Percentiles rank a stretch among this genome's conserved stretches.
Conservation (phyloP, 805 yeast species). For the Kazachstania taianensis region DNA sequence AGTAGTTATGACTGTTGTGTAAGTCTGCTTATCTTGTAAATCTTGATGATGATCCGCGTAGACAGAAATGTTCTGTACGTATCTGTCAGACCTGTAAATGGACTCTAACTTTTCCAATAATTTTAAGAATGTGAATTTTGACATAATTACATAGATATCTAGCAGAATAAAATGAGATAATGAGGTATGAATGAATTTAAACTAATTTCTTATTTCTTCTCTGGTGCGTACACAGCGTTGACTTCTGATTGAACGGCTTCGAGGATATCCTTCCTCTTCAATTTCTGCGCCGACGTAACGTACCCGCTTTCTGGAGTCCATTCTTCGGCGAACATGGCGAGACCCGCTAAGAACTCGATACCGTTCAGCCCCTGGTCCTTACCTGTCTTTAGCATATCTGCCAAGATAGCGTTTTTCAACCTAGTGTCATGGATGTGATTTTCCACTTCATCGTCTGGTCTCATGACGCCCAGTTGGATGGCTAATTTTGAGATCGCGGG, state of each 20-base stretch:
- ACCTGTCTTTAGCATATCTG: conserved; percentile 63
- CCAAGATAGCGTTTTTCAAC: conserved; percentile 43
- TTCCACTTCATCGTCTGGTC: conserved; percentile 38
- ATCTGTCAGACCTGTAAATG: conserved; percentile 71
- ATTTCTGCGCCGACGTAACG: conserved; percentile 91
- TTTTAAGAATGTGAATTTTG: too few relatives aligned
- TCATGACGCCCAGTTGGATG: conserved; percentile 42
- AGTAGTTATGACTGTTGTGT: too few relatives aligned
- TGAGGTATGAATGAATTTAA: too few relatives aligned
- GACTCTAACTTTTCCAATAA: conserved; percentile 91
- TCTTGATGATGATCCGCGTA: conserved; percentile 83
- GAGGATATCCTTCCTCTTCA: conserved; percentile 86
- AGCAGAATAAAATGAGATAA: too few relatives aligned
- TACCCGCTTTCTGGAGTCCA: conserved; percentile 97
- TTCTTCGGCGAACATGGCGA: conserved; percentile 75
- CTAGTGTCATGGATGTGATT: conserved; percentile 44
- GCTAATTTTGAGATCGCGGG: conserved; percentile 51
- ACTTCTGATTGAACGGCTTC: conserved; percentile 57
- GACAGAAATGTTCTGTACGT: conserved; percentile 76
- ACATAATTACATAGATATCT: too few relatives aligned
- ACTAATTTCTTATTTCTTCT: neutral
- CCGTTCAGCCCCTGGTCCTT: conserved; percentile 71
- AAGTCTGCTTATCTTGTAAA: too few relatives aligned
- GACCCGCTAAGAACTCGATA: conserved; percentile 74
- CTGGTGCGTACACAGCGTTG: conserved; percentile 45